These are phyloP conservation scores for Trichocladium uniseriatum DNA, from an alignment of 495 filamentous ascomycete species.

Conservation along the genomic window DNA sequence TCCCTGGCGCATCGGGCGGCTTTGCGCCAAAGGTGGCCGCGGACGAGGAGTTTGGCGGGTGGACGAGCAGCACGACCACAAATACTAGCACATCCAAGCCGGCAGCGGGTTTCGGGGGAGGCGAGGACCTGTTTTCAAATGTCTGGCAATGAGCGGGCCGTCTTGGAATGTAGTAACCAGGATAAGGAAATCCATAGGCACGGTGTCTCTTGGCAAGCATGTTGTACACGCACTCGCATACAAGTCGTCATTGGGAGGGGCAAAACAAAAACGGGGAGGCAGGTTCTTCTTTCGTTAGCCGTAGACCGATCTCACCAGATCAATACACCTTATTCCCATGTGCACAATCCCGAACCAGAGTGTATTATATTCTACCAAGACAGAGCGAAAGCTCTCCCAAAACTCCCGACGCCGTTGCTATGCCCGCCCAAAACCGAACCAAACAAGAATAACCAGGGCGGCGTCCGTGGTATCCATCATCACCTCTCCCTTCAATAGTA, in stretches of 20 bases:
- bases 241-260: neutral
- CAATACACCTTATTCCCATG: neutral
- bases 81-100: constrained; percentile 28
- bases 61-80: constrained; percentile 54
- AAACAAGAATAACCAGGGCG: neutral
- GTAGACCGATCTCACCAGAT: neutral
- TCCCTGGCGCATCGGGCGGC: constrained; percentile 42
- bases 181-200: neutral
- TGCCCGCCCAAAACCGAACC: constrained; percentile 3
- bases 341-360: no score
- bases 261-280: neutral
- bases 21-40: constrained; percentile 58
- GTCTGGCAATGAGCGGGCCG: constrained; percentile 62
- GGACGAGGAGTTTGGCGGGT: constrained; percentile 92
- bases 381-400: neutral
- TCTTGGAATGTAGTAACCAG: neutral
- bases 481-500: no score
- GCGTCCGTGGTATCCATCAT: no score
- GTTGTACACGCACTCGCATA: neutral
- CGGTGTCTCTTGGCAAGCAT: no score
- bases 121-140: constrained; percentile 87
- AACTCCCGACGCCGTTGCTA: constrained; percentile 17
- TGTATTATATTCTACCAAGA: no score
- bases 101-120: constrained; percentile 49
- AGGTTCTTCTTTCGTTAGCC: neutral